A percentile compares a stretch with the other conserved stretches of the same genome.
Evolutionary conservation across 768 basidiomycete species (phyloP).

Genomic region (Pulveroboletus sp.): DNA sequence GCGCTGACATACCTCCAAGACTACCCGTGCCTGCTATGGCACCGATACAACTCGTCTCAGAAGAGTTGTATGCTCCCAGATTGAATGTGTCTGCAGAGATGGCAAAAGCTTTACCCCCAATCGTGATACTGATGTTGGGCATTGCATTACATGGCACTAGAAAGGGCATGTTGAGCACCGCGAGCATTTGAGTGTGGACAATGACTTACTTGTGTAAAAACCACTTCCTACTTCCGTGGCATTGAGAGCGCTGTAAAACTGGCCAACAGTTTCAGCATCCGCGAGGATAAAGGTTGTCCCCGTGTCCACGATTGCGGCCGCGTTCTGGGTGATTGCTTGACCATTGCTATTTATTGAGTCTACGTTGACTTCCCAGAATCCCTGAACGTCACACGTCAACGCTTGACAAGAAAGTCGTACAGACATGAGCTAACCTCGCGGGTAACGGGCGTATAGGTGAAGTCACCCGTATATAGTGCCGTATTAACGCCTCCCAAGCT

Average conservation of each 20-base stretch:
- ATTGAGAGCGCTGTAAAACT: constrained; percentile 31
- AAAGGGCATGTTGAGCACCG: neutral
- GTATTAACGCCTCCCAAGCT: constrained; percentile 42
- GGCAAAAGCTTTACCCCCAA: constrained; percentile 31
- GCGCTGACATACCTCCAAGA: constrained; percentile 19
- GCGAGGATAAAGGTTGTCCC: constrained; percentile 45
- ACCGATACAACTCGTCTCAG: constrained; percentile 17
- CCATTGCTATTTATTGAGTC: constrained; percentile 25
- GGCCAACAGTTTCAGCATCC: constrained; percentile 33
- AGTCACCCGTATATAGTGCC: constrained; percentile 35
- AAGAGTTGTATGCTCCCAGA: constrained; percentile 29
- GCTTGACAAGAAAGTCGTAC: neutral
- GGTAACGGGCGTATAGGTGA: constrained; percentile 37
- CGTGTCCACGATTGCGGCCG: constrained; percentile 45
- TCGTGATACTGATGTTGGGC: constrained; percentile 31
- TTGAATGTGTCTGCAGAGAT: constrained; percentile 34
- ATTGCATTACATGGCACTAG: constrained; percentile 26
- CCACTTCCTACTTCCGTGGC: constrained; percentile 32
- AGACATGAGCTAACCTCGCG: constrained; percentile 20
- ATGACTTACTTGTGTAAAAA: constrained; percentile 33
- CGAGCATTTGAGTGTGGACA: neutral
- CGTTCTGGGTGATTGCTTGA: neutral
- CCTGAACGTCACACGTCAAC: constrained; percentile 11
- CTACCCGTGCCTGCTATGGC: constrained; percentile 10
- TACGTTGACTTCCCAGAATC: constrained; percentile 20